Conservation (phyloP, 805 yeast species). For the Candida chauliodis region DNA sequence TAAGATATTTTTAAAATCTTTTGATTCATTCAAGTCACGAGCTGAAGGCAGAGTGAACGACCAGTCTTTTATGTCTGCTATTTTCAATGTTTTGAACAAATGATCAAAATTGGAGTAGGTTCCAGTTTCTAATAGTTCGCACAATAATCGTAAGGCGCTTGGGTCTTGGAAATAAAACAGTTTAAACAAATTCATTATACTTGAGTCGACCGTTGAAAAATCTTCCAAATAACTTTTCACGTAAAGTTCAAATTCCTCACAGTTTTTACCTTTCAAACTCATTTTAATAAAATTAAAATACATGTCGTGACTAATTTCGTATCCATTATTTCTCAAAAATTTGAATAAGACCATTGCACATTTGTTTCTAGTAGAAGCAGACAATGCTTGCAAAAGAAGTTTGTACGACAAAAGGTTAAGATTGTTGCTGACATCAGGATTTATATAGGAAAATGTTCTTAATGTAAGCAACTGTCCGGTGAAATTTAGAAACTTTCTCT, state of each 20-base stretch:
- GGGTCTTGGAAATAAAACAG: slow-evolving; percentile 2
- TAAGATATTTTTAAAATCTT: background rate
- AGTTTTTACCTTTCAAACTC: slow-evolving; percentile 21
- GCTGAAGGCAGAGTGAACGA: background rate
- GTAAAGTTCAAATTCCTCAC: slow-evolving; percentile 19
- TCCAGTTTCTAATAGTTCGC: slow-evolving; percentile 13
- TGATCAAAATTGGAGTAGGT: background rate
- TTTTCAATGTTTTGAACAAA: background rate
- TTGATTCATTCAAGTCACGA: slow-evolving; percentile 1
- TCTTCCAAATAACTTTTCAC: slow-evolving; percentile 20
- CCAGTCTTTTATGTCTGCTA: background rate
- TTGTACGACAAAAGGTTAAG: slow-evolving; percentile 29
- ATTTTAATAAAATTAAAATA: slow-evolving; percentile 24
- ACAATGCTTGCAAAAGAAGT: slow-evolving; percentile 25
- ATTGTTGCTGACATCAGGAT: slow-evolving; percentile 14
- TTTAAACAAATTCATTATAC: background rate
- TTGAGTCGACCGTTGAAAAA: slow-evolving; percentile 4
- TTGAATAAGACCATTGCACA: slow-evolving; percentile 23
- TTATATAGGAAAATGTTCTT: slow-evolving; percentile 13
- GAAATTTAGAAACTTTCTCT: slow-evolving; percentile 31
- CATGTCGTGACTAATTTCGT: slow-evolving; percentile 13
- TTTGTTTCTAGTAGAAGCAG: slow-evolving; percentile 26
- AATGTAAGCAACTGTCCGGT: slow-evolving; percentile 25
- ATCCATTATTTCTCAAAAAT: slow-evolving; percentile 14
- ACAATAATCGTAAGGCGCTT: slow-evolving; percentile 11